Evolutionary conservation across 2,329 filamentous ascomycete species (phyloP), one percentile per base, ranked within the genome.

Genomic region (Diaporthe ilicicola): DNA sequence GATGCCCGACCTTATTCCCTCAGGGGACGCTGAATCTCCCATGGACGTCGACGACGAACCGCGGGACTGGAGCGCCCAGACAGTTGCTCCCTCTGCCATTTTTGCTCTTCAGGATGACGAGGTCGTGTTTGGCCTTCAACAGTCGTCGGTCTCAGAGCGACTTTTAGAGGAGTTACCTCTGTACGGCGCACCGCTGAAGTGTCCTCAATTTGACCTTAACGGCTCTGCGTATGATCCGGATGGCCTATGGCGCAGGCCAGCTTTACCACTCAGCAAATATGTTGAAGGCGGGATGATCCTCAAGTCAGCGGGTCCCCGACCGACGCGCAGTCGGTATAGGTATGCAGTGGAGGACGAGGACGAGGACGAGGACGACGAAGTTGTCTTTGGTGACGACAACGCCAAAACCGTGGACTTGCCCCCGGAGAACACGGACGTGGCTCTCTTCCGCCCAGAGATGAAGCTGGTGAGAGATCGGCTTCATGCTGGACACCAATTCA

Each of bases 401-500:
- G 77, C 74, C 24, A 76, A 74, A 51, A 74, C 74, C 50, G 76
- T 76, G 37, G 80, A 88, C 51, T 78, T 95, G 10, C 87, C 88
- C 1, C 91, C 94, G 0, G 89, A 93, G 74, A 91, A 92, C 74
- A 89, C 87, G 1, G 89, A 93, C 72, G 94, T 98, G 70, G 95
- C 95, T 1, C 84, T 99, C 0, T 99, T 99, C 82, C 91, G 93
- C 73, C 91, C 94, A 0, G 93, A 97, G 72, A 95, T 97, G 83
- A 97, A 95, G 80, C 88, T 91, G 68, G 94, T 98, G 50, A 90
- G 95, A 70, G 95, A 98, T 78, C 89, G 96, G 19, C 88, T 99
- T 6, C 94, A 98, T 78, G 93, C 94, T 12, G 93, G 93, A 10
- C 95, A 98, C 80, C 93, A 95, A 73, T 98, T 99, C 84, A 89